A percentile compares a stretch with the other conserved stretches of the same genome.
These are phyloP conservation scores for Barbarea vulgaris DNA, from an alignment of 345 rosid genomes.

Conservation along the genomic window DNA sequence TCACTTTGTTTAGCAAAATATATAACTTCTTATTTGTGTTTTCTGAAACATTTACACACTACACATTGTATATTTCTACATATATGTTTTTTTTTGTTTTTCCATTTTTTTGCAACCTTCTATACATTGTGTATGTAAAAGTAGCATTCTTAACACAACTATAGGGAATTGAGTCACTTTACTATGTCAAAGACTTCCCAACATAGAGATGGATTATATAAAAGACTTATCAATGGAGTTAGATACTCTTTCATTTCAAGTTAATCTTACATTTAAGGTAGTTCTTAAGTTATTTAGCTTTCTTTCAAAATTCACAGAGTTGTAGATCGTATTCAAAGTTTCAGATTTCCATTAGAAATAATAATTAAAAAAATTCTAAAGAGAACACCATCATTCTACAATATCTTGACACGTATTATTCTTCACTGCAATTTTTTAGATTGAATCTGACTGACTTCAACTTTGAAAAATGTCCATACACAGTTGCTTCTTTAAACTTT, in stretches of 20 bases:
- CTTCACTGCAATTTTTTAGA: not conserved
- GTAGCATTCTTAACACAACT: not conserved
- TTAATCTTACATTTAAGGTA: not conserved
- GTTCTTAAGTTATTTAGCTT: no score
- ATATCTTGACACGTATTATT: conserved; percentile 18
- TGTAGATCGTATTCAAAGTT: no score
- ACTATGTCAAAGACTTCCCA: not conserved
- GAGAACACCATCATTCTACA: conserved; percentile 2
- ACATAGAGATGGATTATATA: no score
- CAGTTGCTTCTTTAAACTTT: conserved; percentile 9
- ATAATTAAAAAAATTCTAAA: no score
- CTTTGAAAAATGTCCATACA: conserved; percentile 4
- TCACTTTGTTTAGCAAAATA: no score
- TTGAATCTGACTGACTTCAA: not conserved
- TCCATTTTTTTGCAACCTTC: not conserved
- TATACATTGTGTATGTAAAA: not conserved
- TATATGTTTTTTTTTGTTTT: not conserved
- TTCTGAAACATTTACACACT: not conserved
- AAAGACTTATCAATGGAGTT: no score
- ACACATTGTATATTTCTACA: not conserved
- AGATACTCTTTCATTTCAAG: not conserved
- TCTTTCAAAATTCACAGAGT: no score
- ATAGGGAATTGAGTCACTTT: not conserved
- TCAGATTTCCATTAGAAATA: no score
- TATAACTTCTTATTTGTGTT: no score